Evolutionary conservation across 345 rosid genomes (phyloP).

Genomic region (Hirschfeldia incana): DNA sequence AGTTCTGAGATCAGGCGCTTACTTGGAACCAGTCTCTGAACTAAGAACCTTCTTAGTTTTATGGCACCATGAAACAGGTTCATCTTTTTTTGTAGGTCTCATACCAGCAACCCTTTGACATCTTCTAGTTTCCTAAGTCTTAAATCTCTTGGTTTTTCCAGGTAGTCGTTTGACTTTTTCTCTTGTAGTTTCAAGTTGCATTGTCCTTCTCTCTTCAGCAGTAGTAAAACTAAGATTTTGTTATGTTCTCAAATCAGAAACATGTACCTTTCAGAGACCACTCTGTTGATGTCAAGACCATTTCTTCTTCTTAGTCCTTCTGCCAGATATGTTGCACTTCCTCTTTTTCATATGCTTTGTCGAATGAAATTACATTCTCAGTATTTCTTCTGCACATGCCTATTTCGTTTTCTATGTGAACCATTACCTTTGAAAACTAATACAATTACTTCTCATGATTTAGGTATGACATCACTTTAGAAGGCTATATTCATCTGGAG

Average conservation of each 20-base stretch:
- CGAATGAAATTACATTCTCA: neutral
- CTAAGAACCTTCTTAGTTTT: no score
- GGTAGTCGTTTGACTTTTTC: neutral
- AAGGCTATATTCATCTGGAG: neutral
- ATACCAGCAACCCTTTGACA: no score
- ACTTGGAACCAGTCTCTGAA: no score
- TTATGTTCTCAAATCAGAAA: neutral
- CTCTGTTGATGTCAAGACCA: no score
- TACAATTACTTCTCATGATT: neutral
- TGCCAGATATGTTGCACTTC: neutral
- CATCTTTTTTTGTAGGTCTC: no score
- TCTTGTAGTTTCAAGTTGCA: neutral
- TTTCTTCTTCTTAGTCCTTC: neutral
- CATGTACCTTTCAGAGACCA: neutral
- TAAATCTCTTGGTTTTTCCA: neutral
- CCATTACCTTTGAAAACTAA: neutral
- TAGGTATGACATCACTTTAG: neutral
- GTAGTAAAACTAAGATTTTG: neutral
- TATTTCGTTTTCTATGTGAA: neutral
- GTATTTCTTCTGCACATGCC: neutral
- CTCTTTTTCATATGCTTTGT: neutral
- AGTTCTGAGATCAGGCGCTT: no score
- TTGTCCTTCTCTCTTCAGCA: neutral
- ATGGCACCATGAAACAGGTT: no score
- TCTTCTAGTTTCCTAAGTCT: neutral